A percentile compares a stretch with the other conserved stretches of the same genome.
Conservation (phyloP, 1,284 basidiomycete genomes). For the Pyrrhoderma lamaoense region DNA sequence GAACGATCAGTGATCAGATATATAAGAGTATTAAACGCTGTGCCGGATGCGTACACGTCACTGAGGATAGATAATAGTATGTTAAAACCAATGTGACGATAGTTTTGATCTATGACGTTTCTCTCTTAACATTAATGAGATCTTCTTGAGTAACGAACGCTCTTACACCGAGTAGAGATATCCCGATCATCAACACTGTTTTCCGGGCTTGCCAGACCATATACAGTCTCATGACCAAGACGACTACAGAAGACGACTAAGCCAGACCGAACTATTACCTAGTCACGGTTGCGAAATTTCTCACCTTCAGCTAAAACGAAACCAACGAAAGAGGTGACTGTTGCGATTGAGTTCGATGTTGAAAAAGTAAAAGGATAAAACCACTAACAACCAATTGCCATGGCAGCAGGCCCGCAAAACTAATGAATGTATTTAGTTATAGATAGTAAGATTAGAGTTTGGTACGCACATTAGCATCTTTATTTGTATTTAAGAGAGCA, state of each 20-base stretch:
- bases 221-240: slow-evolving; percentile 10
- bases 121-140: background rate
- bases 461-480: background rate
- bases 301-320: slow-evolving; percentile 9
- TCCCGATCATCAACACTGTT: slow-evolving; percentile 1
- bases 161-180: slow-evolving; percentile 2
- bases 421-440: background rate
- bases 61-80: slow-evolving; percentile 5
- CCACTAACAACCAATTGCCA: slow-evolving; percentile 6
- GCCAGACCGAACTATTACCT: too few species aligned
- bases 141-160: background rate
- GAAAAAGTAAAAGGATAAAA: background rate
- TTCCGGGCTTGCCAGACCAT: slow-evolving; percentile 11
- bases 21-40: background rate
- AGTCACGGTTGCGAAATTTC: too few species aligned
- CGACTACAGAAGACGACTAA: background rate
- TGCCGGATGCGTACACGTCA: background rate
- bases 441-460: background rate
- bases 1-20: too few species aligned
- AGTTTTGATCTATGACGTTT: background rate
- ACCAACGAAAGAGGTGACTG: slow-evolving; percentile 2
- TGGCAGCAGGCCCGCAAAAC: slow-evolving; percentile 5
- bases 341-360: background rate
- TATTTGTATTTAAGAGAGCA: background rate
- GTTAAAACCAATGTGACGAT: background rate